Percentiles rank a stretch among this genome's conserved stretches.
Conservation (phyloP, 2,329 filamentous ascomycete genomes). For the Cryphonectria japonica region DNA sequence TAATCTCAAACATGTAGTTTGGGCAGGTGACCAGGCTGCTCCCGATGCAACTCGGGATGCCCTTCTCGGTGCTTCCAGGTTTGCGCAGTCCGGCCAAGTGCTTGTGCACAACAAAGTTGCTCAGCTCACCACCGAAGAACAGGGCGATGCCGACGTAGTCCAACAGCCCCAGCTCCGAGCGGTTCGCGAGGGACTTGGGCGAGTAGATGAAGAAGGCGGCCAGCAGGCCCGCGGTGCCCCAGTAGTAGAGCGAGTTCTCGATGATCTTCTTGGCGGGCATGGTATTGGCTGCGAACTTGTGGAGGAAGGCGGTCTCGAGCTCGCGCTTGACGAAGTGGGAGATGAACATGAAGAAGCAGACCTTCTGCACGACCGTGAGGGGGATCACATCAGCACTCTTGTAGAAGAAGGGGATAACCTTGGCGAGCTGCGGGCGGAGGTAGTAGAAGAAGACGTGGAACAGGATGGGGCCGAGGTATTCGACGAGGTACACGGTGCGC, state of each 20-base stretch:
- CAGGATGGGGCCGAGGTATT: constrained; percentile 90
- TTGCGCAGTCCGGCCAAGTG: constrained; percentile 78
- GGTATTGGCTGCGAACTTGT: constrained; percentile 92
- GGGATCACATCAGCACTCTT: constrained; percentile 48
- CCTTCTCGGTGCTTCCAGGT: constrained; percentile 80
- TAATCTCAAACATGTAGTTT: constrained; percentile 93
- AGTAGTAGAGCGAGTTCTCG: constrained; percentile 96
- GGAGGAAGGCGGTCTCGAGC: constrained; percentile 89
- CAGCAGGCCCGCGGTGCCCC: constrained; percentile 78
- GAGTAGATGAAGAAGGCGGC: constrained; percentile 85
- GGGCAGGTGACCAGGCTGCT: constrained; percentile 91
- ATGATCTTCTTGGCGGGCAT: constrained; percentile 92
- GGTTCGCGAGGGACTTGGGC: constrained; percentile 70
- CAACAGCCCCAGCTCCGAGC: constrained; percentile 50
- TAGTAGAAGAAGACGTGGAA: constrained; percentile 78
- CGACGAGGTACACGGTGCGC: constrained; percentile 92
- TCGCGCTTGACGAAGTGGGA: constrained; percentile 95
- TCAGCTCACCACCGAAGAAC: constrained; percentile 76
- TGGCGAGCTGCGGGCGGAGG: constrained; percentile 74
- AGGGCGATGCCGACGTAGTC: constrained; percentile 72
- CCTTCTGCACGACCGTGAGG: constrained; percentile 70
- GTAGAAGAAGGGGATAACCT: constrained; percentile 48
- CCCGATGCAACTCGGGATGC: constrained; percentile 83
- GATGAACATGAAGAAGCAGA: constrained; percentile 74
- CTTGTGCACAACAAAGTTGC: constrained; percentile 79